phyloP scores from a whole-genome alignment of 2,329 filamentous ascomycete genomes.

The Colletotrichum incanum region DNA sequence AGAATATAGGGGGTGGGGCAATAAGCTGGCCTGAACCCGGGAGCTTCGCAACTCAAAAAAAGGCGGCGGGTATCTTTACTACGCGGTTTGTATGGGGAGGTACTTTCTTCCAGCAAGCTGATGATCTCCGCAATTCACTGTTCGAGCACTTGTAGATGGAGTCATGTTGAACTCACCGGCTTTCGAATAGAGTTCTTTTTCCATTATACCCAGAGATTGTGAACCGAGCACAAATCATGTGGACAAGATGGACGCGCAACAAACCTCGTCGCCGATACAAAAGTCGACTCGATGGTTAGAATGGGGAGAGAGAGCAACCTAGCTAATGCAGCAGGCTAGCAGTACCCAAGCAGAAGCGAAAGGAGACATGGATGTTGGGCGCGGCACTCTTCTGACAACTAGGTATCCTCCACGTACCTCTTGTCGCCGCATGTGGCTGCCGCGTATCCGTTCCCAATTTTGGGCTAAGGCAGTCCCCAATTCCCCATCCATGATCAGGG shows the following conservation, averaged over 20 bases:
- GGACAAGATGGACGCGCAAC: background rate
- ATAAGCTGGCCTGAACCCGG: conserved; percentile 35
- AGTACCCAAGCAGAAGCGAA: background rate
- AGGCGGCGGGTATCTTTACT: background rate
- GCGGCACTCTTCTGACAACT: conserved; percentile 5
- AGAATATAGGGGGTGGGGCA: conserved; percentile 33
- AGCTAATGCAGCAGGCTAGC: background rate
- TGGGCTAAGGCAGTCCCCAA: conserved; percentile 7
- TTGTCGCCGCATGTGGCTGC: conserved; percentile 19
- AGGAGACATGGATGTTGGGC: conserved; percentile 2
- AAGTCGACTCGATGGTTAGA: background rate
- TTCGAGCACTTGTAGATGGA: background rate
- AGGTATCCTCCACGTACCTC: conserved; percentile 17
- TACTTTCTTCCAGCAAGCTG: background rate
- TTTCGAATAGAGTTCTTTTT: background rate
- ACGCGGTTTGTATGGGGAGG: background rate
- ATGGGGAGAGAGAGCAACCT: too few relatives aligned
- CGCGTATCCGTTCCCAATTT: conserved; percentile 35
- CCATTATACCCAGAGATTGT: too few relatives aligned
- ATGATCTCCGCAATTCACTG: background rate
- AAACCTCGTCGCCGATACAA: too few relatives aligned
- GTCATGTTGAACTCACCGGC: background rate
- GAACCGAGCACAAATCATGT: background rate
- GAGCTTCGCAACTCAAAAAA: conserved; percentile 33
- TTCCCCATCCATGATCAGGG: conserved; percentile 13